phyloP scores from a whole-genome alignment of 2,329 filamentous ascomycete species.

The Verruconis gallopava region DNA sequence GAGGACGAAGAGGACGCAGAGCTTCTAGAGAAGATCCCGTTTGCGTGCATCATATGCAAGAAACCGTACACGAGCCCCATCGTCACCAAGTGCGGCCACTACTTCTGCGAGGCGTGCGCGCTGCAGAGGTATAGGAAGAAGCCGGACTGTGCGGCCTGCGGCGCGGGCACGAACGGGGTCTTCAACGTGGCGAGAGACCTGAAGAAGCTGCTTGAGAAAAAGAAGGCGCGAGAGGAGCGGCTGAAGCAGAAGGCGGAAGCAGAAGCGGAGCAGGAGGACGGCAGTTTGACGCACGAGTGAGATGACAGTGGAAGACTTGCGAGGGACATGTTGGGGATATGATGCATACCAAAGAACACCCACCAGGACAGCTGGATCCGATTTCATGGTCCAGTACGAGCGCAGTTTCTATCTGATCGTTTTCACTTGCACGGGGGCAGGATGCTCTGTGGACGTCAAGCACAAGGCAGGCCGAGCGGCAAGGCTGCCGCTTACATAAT shows the following conservation, averaged over 20 bases:
- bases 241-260: constrained; percentile 40
- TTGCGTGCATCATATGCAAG: constrained; percentile 79
- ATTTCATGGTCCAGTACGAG: too few relatives aligned
- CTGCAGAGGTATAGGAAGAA: constrained; percentile 76
- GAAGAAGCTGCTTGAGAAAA: constrained; percentile 65
- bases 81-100: constrained; percentile 83
- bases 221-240: constrained; percentile 48
- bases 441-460: too few relatives aligned
- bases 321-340: too few relatives aligned
- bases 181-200: constrained; percentile 81
- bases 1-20: constrained; percentile 51
- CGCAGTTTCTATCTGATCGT: too few relatives aligned
- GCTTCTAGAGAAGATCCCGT: constrained; percentile 72
- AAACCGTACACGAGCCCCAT: constrained; percentile 67
- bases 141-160: constrained; percentile 76
- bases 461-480: too few relatives aligned
- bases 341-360: too few relatives aligned
- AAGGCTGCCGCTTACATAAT: too few relatives aligned
- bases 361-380: too few relatives aligned
- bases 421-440: too few relatives aligned
- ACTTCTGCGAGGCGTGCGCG: constrained; percentile 88
- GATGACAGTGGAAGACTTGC: too few relatives aligned
- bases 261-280: too few relatives aligned
- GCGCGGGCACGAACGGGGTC: constrained; percentile 71
- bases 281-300: too few relatives aligned